Evolutionary conservation across 2,329 filamentous ascomycete species (phyloP).

Genomic region (Trichoderma koningii): DNA sequence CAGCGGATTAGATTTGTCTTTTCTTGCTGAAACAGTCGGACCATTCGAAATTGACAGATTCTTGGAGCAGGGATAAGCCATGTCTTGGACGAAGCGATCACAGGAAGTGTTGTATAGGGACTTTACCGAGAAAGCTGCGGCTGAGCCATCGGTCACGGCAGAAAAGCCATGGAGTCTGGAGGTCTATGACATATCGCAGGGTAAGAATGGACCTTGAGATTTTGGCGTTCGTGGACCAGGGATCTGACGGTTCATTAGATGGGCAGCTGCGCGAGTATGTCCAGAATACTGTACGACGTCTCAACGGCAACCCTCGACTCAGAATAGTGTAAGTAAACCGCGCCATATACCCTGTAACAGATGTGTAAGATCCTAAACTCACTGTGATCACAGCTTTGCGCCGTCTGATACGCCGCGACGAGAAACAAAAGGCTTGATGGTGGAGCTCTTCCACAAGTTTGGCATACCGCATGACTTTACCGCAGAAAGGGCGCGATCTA

Average conservation of each 20-base stretch:
- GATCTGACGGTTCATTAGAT: neutral
- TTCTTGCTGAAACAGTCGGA: neutral
- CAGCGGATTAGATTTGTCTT: neutral
- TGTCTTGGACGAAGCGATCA: constrained; percentile 36
- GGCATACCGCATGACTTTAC: constrained; percentile 39
- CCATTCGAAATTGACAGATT: neutral
- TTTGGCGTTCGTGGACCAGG: neutral
- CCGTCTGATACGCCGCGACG: constrained; percentile 36
- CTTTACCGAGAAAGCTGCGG: constrained; percentile 33
- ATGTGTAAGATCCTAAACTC: neutral
- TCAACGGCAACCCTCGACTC: constrained; percentile 33
- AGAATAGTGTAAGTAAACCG: constrained; percentile 36
- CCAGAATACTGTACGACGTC: constrained; percentile 31
- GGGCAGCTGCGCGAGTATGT: constrained; percentile 34
- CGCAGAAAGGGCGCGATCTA: constrained; percentile 36
- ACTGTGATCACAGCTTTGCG: constrained; percentile 32
- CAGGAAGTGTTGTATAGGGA: constrained; percentile 33
- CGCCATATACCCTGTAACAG: neutral
- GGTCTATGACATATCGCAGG: constrained; percentile 34
- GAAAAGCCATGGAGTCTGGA: constrained; percentile 36
- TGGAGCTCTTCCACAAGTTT: constrained; percentile 38
- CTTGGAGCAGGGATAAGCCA: constrained; percentile 5
- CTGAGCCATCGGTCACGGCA: constrained; percentile 29
- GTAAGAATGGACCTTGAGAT: constrained; percentile 13
- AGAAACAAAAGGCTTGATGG: constrained; percentile 31